phyloP scores from a whole-genome alignment of 768 basidiomycete genomes.

The Erythrobasidium yunnanense region DNA sequence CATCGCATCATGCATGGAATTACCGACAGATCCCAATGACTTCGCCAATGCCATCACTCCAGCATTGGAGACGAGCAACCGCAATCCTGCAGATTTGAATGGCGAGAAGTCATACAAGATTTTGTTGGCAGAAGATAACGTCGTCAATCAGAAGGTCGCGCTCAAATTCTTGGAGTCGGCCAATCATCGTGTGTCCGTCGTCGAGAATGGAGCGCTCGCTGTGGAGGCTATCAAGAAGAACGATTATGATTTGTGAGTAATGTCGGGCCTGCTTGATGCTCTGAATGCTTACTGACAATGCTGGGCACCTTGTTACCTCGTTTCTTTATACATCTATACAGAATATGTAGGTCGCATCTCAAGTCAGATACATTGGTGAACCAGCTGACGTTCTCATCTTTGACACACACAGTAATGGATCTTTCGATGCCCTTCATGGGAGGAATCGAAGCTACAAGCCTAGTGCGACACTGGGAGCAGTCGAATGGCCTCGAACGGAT shows the following conservation, averaged over 20 bases:
- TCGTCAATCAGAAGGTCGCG: conserved; percentile 80
- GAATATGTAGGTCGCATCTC: no score
- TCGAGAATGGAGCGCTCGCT: conserved; percentile 89
- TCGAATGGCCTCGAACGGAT: conserved; percentile 58
- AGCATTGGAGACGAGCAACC: conserved; percentile 87
- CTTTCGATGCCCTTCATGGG: conserved; percentile 84
- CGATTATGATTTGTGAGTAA: conserved; percentile 37
- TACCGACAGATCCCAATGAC: conserved; percentile 76
- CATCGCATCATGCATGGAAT: conserved; percentile 86
- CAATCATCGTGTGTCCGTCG: conserved; percentile 89
- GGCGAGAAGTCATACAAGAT: conserved; percentile 84
- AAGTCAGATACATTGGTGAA: conserved; percentile 50
- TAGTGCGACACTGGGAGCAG: conserved; percentile 75
- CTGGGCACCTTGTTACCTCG: no score
- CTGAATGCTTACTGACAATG: no score
- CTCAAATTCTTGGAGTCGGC: conserved; percentile 94
- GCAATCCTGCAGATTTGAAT: conserved; percentile 71
- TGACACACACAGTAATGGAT: no score
- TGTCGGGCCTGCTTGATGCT: no score
- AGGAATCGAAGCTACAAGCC: conserved; percentile 85
- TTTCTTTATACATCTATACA: no score
- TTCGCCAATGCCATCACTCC: conserved; percentile 83
- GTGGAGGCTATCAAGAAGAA: conserved; percentile 81
- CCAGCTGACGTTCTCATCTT: no score
- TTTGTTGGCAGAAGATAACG: conserved; percentile 82